Base-by-base conservation (phyloP, 176 grass and related monocot species). In the Zizania latifolia region DNA sequence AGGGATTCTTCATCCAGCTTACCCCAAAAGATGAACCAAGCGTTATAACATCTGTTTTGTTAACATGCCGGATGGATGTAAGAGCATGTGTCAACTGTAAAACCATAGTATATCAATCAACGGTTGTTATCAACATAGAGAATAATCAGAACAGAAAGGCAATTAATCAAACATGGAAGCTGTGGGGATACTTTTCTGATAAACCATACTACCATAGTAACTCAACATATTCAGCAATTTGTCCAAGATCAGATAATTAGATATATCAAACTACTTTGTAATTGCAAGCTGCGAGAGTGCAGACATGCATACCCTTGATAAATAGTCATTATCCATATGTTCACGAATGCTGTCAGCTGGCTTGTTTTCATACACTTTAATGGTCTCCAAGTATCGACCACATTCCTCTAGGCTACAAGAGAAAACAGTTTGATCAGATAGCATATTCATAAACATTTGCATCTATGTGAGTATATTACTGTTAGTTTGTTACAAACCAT, bases 311-410 rank as follows among this genome's bases (percentile, higher is more conserved):
- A 99, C 95, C 84, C 89, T 78, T 76, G 95, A 94, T 66, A 99
- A 80, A 84, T 94, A 99, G 60, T 99, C 91, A 65, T 78, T 88
- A 62, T 99, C 91, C 53, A 53, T 92, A 65, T 99, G 95, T 69
- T 94, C 95, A 1, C 85, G 76, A 54, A 99, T 94, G 37, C 48
- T 90, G 24, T 94, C 95, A 79, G 95, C 92, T 65, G 95, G 67
- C 65, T 99, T 99, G 44, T 99, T 99, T 86, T 99, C 95, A 26
- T 94, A 99, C 2, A 92, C 89, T 98, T 98, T 99, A 21, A 99
- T 90, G n/a, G 95, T 94, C 79, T 99, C 95, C 86, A 99, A 88
- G 74, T 94, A 99, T 40, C 89, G 79, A 68, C 84, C 95, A 60
- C 95, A 99, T 76, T 99, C 95, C 82, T 99, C 95, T 72, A 90